These are phyloP conservation scores for Leucaena leucocephala DNA, from an alignment of 306 rosid species.

Conservation along the genomic window DNA sequence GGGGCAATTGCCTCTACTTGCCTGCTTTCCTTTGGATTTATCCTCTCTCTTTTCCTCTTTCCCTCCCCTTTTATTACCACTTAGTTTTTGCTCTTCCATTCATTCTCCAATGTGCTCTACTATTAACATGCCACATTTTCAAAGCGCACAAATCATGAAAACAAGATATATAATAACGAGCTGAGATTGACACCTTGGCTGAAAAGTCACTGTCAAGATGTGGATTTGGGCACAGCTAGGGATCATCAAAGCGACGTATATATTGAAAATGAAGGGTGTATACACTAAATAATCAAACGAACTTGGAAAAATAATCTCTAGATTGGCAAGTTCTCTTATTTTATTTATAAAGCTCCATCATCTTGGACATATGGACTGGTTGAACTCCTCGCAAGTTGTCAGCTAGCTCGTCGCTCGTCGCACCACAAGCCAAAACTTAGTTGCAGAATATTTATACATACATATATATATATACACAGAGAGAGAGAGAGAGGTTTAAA, in stretches of 20 bases:
- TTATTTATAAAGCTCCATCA: slow-evolving; percentile 13
- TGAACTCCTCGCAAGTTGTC: slow-evolving; percentile 42
- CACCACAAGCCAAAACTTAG: slow-evolving; percentile 20
- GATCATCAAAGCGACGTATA: background rate
- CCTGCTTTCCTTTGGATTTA: slow-evolving; percentile 52
- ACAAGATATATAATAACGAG: too few species aligned
- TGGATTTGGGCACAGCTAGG: slow-evolving; percentile 2
- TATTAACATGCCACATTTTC: too few species aligned
- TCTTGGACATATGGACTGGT: slow-evolving; percentile 30
- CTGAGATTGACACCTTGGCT: background rate
- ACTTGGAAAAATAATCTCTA: slow-evolving; percentile 1
- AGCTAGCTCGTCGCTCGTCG: slow-evolving; percentile 30
- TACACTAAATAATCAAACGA: background rate
- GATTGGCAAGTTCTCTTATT: slow-evolving; percentile 31
- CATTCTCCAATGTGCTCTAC: too few species aligned
- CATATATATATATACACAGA: too few species aligned
- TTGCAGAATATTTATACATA: too few species aligned
- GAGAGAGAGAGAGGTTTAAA: too few species aligned
- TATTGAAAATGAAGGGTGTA: background rate
- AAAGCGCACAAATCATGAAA: too few species aligned
- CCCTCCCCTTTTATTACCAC: too few species aligned
- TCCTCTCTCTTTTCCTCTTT: too few species aligned
- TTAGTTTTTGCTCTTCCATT: too few species aligned
- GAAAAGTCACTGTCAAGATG: background rate
- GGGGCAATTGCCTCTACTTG: slow-evolving; percentile 50